These are phyloP conservation scores for Noccaea bulbosa DNA, from an alignment of 345 rosid species.

Conservation along the genomic window DNA sequence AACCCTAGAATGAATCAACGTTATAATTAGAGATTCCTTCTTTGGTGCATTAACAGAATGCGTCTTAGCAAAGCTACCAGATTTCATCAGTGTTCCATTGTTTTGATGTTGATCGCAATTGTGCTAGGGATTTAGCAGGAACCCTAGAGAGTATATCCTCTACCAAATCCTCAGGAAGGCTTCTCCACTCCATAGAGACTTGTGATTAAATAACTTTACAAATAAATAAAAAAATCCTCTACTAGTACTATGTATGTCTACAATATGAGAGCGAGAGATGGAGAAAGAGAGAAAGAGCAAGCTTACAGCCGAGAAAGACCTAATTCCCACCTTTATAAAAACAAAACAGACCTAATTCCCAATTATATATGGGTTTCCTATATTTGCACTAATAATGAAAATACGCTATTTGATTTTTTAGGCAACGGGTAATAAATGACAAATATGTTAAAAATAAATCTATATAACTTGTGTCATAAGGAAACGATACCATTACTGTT, in stretches of 20 bases:
- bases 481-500: too few species aligned
- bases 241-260: too few species aligned
- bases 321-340: not conserved
- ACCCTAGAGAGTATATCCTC: slow-evolving; percentile 3
- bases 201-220: not conserved
- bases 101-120: slow-evolving; percentile 6
- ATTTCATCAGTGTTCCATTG: slow-evolving; percentile 5
- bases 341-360: too few species aligned
- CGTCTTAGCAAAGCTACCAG: not conserved
- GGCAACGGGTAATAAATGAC: too few species aligned
- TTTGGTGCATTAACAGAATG: not conserved
- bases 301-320: not conserved
- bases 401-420: too few species aligned
- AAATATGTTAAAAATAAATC: too few species aligned
- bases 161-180: slow-evolving; percentile 6
- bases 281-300: not conserved
- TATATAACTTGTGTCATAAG: too few species aligned
- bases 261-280: not conserved
- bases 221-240: not conserved
- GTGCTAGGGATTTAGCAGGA: slow-evolving; percentile 1
- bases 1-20: slow-evolving; percentile 2
- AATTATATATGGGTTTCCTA: too few species aligned
- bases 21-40: not conserved
- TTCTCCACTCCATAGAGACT: slow-evolving; percentile 1
- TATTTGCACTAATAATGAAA: too few species aligned